phyloP scores from a whole-genome alignment of 192 early-diverging fungal species.

The Phlyctochytrium planicorne region DNA sequence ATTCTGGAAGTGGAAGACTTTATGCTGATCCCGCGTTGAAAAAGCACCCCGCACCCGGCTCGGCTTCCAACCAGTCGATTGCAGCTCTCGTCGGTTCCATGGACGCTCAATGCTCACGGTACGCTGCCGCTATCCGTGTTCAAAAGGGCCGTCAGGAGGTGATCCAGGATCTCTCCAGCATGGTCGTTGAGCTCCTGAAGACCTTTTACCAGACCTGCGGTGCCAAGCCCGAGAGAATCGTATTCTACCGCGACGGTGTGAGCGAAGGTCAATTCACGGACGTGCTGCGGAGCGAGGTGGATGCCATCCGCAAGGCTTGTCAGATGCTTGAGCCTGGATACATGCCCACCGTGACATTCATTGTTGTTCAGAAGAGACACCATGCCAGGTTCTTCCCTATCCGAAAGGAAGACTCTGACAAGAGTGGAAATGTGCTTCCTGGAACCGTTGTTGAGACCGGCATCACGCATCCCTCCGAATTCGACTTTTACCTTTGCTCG shows the following conservation, averaged over 20 bases:
- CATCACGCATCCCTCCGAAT: conserved; percentile 55
- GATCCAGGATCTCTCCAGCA: conserved; percentile 51
- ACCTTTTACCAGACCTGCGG: conserved; percentile 58
- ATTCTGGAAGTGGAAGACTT: neutral
- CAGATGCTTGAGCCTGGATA: conserved; percentile 64
- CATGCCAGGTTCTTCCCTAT: conserved; percentile 74
- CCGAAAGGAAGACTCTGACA: conserved; percentile 54
- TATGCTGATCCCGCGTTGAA: conserved; percentile 1
- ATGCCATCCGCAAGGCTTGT: conserved; percentile 67
- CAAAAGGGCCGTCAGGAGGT: conserved; percentile 50
- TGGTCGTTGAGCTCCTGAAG: conserved; percentile 58
- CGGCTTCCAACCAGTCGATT: conserved; percentile 55
- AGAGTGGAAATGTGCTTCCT: conserved; percentile 55
- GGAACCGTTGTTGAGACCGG: conserved; percentile 59
- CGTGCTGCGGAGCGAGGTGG: conserved; percentile 74
- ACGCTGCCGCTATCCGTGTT: conserved; percentile 51
- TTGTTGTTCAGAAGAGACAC: conserved; percentile 88
- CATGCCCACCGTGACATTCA: conserved; percentile 77
- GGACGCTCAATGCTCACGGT: conserved; percentile 61
- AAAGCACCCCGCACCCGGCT: conserved; percentile 52
- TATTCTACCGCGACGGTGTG: conserved; percentile 73
- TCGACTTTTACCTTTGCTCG: conserved; percentile 75
- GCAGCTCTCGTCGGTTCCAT: conserved; percentile 61
- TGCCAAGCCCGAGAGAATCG: conserved; percentile 56
- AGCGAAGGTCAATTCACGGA: conserved; percentile 83